These are phyloP conservation scores for Serendipita sp. DNA, from an alignment of 1,284 basidiomycete genomes.

Conservation along the genomic window DNA sequence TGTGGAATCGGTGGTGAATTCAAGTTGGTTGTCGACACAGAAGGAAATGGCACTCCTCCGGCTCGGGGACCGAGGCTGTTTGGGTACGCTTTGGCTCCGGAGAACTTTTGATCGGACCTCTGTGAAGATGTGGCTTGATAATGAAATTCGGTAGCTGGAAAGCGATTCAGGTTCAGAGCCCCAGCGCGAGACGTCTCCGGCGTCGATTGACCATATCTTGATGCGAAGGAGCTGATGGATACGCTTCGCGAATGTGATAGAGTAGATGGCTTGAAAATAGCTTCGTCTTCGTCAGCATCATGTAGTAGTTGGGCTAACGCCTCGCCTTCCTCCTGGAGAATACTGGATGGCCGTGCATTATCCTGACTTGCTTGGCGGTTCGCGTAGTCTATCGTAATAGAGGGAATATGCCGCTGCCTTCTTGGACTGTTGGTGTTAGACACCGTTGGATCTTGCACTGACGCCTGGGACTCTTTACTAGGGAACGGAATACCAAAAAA, in stretches of 20 bases:
- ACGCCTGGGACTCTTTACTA: not conserved
- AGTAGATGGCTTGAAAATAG: not conserved
- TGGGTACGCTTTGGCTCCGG: not conserved
- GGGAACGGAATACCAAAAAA: slow-evolving; percentile 43
- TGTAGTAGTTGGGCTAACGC: slow-evolving; percentile 1
- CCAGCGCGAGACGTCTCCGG: not conserved
- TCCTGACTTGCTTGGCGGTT: not conserved
- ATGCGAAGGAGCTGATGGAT: not conserved
- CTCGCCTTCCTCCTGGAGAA: not conserved
- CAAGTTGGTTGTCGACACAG: not conserved
- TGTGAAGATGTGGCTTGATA: not conserved
- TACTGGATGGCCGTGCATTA: not conserved
- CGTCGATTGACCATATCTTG: not conserved
- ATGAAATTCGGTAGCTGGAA: not conserved
- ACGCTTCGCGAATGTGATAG: not conserved
- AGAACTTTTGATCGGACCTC: not conserved
- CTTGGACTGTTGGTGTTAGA: not conserved
- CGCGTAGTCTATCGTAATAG: too few relatives aligned
- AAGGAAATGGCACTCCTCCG: not conserved
- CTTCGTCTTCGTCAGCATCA: slow-evolving; percentile 1
- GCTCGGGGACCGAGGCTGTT: not conserved
- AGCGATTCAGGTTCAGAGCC: not conserved
- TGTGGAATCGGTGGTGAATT: slow-evolving; percentile 16
- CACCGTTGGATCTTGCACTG: not conserved
- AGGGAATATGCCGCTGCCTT: not conserved